Conservation (phyloP, 2,329 filamentous ascomycete species). For the Thermothelomyces thermophilus region DNA sequence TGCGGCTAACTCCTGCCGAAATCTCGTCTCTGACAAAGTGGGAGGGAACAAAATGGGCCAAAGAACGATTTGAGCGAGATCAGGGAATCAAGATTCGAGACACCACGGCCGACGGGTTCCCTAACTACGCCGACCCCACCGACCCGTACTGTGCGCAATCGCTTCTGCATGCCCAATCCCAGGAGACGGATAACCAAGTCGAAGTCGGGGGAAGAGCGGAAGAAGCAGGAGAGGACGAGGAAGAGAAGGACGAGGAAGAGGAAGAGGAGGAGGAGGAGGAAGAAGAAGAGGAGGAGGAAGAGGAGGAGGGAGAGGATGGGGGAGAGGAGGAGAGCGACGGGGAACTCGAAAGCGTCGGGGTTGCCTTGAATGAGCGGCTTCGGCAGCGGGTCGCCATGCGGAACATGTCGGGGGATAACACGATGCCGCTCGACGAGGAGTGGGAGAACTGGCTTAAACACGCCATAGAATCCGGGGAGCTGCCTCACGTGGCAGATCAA, state of each 20-base stretch:
- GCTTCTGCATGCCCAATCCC: slow-evolving; percentile 1
- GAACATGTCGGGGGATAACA: slow-evolving; percentile 49
- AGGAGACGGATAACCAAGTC: slow-evolving; percentile 5
- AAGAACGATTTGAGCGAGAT: slow-evolving; percentile 71
- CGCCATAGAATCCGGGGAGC: slow-evolving; percentile 56
- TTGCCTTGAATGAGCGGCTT: slow-evolving; percentile 58
- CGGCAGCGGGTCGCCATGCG: slow-evolving; percentile 56
- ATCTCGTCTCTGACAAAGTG: slow-evolving; percentile 69
- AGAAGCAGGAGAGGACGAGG: background rate
- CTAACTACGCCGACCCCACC: slow-evolving; percentile 51
- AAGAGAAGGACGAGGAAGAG: slow-evolving; percentile 39
- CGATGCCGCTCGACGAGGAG: slow-evolving; percentile 58
- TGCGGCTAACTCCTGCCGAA: slow-evolving; percentile 62
- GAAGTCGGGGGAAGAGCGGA: slow-evolving; percentile 2
- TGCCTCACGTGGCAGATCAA: slow-evolving; percentile 42
- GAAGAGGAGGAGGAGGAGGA: slow-evolving; percentile 46
- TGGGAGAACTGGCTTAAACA: slow-evolving; percentile 72
- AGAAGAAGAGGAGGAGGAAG: slow-evolving; percentile 24
- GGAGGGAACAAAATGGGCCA: slow-evolving; percentile 79
- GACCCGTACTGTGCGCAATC: slow-evolving; percentile 26
- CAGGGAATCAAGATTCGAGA: slow-evolving; percentile 64
- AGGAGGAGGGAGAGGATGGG: slow-evolving; percentile 48
- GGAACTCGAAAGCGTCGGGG: slow-evolving; percentile 52
- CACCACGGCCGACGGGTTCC: slow-evolving; percentile 63
- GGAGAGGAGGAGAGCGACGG: slow-evolving; percentile 49